These are phyloP conservation scores for Gnomoniopsis smithogilvyi DNA, from an alignment of 2,329 filamentous ascomycete genomes.

Conservation along the genomic window DNA sequence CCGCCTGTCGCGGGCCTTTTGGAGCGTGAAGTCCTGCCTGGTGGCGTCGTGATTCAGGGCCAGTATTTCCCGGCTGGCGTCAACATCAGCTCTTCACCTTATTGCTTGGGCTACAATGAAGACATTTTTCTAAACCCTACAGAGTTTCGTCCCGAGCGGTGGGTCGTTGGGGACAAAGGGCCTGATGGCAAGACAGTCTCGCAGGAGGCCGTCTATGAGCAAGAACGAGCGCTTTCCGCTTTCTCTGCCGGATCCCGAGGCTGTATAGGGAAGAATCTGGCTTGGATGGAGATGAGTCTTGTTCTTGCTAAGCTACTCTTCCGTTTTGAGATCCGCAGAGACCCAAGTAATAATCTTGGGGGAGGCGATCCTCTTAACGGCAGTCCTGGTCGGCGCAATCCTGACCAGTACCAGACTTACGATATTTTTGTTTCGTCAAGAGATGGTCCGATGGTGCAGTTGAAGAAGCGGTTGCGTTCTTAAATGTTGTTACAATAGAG, in stretches of 20 bases:
- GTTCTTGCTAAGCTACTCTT: conserved; percentile 3
- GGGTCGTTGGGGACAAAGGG: conserved; percentile 2
- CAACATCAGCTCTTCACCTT: background rate
- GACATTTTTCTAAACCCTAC: conserved; percentile 3
- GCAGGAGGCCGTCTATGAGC: background rate
- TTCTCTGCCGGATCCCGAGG: conserved; percentile 7
- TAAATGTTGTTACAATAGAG: too few relatives aligned
- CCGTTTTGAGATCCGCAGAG: conserved; percentile 1
- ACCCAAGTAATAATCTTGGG: background rate
- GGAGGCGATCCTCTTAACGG: background rate
- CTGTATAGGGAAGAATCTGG: conserved; percentile 10
- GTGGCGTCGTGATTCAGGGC: conserved; percentile 2
- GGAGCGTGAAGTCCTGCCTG: background rate
- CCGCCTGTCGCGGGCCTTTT: conserved; percentile 15
- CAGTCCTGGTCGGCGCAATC: conserved; percentile 1
- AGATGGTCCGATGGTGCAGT: conserved; percentile 11
- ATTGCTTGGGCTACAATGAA: conserved; percentile 6
- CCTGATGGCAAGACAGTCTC: background rate
- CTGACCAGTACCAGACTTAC: conserved; percentile 14
- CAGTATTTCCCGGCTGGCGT: background rate
- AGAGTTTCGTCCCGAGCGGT: conserved; percentile 8
- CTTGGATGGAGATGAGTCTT: conserved; percentile 5
- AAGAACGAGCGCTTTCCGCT: background rate
- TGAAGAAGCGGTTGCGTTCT: background rate
- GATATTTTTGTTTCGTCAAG: conserved; percentile 10